Evolutionary conservation across 2,329 filamentous ascomycete species (phyloP).

Genomic region (Pyrenochaeta sp.): DNA sequence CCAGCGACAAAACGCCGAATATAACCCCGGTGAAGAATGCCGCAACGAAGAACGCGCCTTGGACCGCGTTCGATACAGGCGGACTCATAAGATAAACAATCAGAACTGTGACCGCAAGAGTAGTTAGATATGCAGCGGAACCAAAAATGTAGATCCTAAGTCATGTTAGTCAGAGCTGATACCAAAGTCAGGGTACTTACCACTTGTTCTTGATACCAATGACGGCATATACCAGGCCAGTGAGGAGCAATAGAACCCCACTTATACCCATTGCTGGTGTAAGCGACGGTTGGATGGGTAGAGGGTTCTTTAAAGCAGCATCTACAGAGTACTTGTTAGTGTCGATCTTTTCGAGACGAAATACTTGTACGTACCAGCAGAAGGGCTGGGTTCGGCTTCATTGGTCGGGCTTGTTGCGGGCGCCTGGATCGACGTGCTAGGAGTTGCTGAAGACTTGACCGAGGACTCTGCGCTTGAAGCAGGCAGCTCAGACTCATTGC

Average conservation of each 20-base stretch:
- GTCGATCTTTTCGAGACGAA: neutral
- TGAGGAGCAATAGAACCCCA: slow-evolving; percentile 76
- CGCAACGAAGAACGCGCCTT: slow-evolving; percentile 87
- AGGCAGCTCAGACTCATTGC: slow-evolving; percentile 15
- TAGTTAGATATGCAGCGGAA: slow-evolving; percentile 75
- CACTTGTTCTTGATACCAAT: slow-evolving; percentile 83
- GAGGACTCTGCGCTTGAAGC: slow-evolving; percentile 20
- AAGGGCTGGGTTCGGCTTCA: slow-evolving; percentile 24
- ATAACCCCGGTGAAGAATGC: slow-evolving; percentile 74
- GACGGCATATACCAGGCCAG: slow-evolving; percentile 74
- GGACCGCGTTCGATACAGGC: slow-evolving; percentile 75
- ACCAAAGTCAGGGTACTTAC: slow-evolving; percentile 38
- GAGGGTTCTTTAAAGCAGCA: slow-evolving; percentile 28
- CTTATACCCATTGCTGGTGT: slow-evolving; percentile 84
- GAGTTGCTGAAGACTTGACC: slow-evolving; percentile 16
- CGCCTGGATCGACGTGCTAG: slow-evolving; percentile 21
- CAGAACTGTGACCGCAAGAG: slow-evolving; percentile 78
- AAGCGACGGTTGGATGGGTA: slow-evolving; percentile 76
- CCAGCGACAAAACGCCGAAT: slow-evolving; percentile 74
- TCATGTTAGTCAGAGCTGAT: slow-evolving; percentile 18
- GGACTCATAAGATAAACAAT: slow-evolving; percentile 88
- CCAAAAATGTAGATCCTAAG: slow-evolving; percentile 64
- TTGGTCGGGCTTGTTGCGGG: slow-evolving; percentile 23
- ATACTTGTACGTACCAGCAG: slow-evolving; percentile 20
- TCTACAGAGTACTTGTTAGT: slow-evolving; percentile 11